Evolutionary conservation across 192 early-diverging fungal species (phyloP).

Genomic region (Entophlyctis helioformis): DNA sequence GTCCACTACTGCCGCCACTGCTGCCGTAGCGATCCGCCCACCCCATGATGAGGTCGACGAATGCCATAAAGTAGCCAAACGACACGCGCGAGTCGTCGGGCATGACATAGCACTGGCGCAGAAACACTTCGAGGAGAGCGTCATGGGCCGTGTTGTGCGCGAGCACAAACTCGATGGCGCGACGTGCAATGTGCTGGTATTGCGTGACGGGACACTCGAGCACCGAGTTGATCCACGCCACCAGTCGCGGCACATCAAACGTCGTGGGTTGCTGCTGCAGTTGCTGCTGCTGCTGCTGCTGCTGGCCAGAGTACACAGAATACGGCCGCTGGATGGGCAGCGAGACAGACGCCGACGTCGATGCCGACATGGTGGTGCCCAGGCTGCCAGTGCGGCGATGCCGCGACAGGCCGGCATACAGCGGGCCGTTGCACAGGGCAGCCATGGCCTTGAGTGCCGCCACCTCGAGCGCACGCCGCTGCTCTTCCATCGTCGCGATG

Average conservation of each 20-base stretch:
- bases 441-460: conserved; percentile 85
- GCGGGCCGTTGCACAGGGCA: conserved; percentile 52
- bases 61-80: conserved; percentile 55
- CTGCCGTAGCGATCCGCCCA: too few relatives aligned
- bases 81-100: conserved; percentile 34
- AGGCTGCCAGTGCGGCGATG: conserved; percentile 7
- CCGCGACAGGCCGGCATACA: conserved; percentile 14
- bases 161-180: conserved; percentile 59
- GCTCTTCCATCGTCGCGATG: conserved; percentile 59
- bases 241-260: conserved; percentile 25
- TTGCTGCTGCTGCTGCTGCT: too few relatives aligned
- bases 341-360: too few relatives aligned
- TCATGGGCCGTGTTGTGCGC: conserved; percentile 26
- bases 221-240: conserved; percentile 28
- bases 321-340: too few relatives aligned
- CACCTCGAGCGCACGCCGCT: conserved; percentile 62
- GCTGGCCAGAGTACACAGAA: too few relatives aligned
- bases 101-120: conserved; percentile 61
- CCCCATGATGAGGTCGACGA: conserved; percentile 68
- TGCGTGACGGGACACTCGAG: conserved; percentile 24
- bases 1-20: too few relatives aligned
- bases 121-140: conserved; percentile 46
- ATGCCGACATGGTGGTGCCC: too few relatives aligned
- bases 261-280: too few relatives aligned
- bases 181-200: conserved; percentile 30